Conservation (phyloP, 306 rosid species). For the Vigna trinervia region DNA sequence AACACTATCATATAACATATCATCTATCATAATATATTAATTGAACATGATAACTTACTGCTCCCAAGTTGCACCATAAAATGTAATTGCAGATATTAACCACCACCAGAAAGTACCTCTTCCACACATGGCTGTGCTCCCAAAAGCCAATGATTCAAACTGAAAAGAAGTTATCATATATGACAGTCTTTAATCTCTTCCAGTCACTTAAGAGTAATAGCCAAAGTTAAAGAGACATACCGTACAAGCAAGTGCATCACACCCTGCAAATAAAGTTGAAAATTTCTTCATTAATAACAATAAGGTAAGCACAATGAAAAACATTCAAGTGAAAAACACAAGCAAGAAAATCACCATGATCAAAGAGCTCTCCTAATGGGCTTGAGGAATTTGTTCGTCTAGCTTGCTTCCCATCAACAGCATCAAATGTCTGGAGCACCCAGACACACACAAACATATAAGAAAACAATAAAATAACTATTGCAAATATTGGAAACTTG, state of each 20-base stretch:
- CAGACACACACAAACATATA: not conserved
- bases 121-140: slow-evolving; percentile 95
- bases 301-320: not conserved
- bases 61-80: slow-evolving; percentile 97
- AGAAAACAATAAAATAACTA: slow-evolving; percentile 10
- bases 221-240: slow-evolving; percentile 57
- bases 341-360: slow-evolving; percentile 72
- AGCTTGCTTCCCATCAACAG: slow-evolving; percentile 99
- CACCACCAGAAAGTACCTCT: slow-evolving; percentile 90
- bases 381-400: slow-evolving; percentile 95
- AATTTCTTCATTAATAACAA: slow-evolving; percentile 47
- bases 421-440: slow-evolving; percentile 80
- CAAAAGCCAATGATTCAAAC: slow-evolving; percentile 93
- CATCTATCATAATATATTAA: slow-evolving; percentile 6
- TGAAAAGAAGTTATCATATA: slow-evolving; percentile 47
- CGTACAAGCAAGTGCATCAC: slow-evolving; percentile 98
- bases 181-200: slow-evolving; percentile 40
- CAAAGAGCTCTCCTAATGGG: slow-evolving; percentile 97
- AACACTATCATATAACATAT: not conserved
- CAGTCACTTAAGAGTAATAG: slow-evolving; percentile 36
- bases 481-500: slow-evolving; percentile 5
- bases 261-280: slow-evolving; percentile 70
- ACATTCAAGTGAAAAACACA: slow-evolving; percentile 3
- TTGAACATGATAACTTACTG: slow-evolving; percentile 65
- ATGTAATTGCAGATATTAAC: slow-evolving; percentile 94